These are phyloP conservation scores for Bonia amplexicaulis DNA, from an alignment of 176 grass and related monocot species.

Conservation along the genomic window DNA sequence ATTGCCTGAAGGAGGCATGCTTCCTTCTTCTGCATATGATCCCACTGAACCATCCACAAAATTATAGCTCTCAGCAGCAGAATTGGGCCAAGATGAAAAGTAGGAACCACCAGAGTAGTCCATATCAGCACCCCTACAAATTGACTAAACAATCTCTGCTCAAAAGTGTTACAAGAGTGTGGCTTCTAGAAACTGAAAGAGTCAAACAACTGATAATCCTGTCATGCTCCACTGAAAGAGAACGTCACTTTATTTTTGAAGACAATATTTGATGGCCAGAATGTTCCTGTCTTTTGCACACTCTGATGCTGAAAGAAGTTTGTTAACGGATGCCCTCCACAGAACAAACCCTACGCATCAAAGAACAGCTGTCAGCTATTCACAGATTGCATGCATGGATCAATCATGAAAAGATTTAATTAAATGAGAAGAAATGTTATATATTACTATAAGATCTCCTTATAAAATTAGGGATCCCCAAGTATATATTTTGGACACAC, in stretches of 20 bases:
- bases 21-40: slow-evolving; percentile 38
- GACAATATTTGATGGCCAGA: background rate
- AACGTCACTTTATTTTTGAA: background rate
- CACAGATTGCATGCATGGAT: slow-evolving; percentile 12
- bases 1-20: slow-evolving; percentile 24
- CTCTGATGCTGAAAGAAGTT: background rate
- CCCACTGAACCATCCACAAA: slow-evolving; percentile 38
- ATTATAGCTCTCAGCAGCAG: slow-evolving; percentile 24
- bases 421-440: background rate
- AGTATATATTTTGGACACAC: slow-evolving; percentile 2
- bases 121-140: slow-evolving; percentile 25
- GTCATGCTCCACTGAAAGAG: slow-evolving; percentile 21
- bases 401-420: slow-evolving; percentile 12
- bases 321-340: background rate
- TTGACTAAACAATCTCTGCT: background rate
- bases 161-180: background rate
- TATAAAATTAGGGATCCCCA: background rate
- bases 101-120: slow-evolving; percentile 39
- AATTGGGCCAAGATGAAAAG: slow-evolving; percentile 47
- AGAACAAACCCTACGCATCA: background rate
- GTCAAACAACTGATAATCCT: background rate
- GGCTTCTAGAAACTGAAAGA: slow-evolving; percentile 21
- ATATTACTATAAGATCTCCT: background rate
- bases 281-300: slow-evolving; percentile 1
- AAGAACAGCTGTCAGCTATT: slow-evolving; percentile 22